A percentile compares a stretch with the other conserved stretches of the same genome.
These are phyloP conservation scores for Clarireedia homoeocarpa DNA, from an alignment of 2,329 filamentous ascomycete species.

Conservation along the genomic window DNA sequence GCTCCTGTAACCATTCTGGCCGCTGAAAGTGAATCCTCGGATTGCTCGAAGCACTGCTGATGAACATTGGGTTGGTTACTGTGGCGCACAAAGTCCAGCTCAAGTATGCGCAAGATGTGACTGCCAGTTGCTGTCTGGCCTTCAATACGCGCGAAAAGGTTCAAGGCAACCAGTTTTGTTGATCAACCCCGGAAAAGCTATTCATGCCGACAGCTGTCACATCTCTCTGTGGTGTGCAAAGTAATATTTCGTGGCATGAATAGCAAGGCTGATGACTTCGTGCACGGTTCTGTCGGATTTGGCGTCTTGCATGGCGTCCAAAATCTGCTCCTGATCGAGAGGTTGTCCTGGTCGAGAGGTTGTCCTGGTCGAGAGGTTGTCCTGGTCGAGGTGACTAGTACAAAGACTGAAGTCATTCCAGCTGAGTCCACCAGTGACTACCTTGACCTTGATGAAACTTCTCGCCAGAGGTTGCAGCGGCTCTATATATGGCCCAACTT, in stretches of 20 bases:
- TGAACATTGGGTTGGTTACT: neutral
- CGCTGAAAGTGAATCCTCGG: neutral
- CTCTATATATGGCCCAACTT: neutral
- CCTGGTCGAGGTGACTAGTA: neutral
- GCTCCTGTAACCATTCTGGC: neutral
- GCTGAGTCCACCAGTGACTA: slow-evolving; percentile 19
- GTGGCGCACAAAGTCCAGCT: neutral
- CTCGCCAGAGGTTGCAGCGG: neutral
- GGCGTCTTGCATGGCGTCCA: neutral
- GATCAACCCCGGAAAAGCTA: neutral
- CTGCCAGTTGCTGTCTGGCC: neutral
- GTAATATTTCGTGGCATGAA: slow-evolving; percentile 11
- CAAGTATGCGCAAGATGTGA: neutral
- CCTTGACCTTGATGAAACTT: neutral
- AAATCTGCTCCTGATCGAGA: neutral
- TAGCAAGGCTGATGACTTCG: neutral
- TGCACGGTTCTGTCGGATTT: neutral
- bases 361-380: slow-evolving; percentile 1
- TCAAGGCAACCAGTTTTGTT: neutral
- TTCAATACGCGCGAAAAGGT: neutral
- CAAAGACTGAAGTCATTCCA: slow-evolving; percentile 10
- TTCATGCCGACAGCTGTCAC: neutral
- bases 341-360: neutral
- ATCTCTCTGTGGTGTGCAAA: neutral
- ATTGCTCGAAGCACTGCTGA: neutral